Conservation (phyloP, 805 yeast genomes). For the Priceomyces fermenticarens region DNA sequence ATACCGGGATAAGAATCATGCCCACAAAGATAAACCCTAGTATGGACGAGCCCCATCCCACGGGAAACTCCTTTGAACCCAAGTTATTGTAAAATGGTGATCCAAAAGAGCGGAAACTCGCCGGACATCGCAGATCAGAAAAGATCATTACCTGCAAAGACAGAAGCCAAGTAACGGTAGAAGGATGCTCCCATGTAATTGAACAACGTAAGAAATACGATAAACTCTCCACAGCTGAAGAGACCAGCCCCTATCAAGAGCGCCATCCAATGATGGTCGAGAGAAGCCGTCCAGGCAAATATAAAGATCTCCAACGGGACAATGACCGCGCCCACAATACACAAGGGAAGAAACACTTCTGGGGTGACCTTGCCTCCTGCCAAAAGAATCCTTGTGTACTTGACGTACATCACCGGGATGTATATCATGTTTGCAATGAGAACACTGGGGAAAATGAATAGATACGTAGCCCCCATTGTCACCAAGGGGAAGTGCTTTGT, state of each 20-base stretch:
- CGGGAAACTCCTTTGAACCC: constrained; percentile 49
- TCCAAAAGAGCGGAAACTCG: constrained; percentile 57
- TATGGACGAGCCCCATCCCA: constrained; percentile 60
- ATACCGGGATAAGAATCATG: constrained; percentile 47
- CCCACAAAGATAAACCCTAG: constrained; percentile 42
- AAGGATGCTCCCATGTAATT: constrained; percentile 49
- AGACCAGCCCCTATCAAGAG: constrained; percentile 45
- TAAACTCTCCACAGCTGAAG: constrained; percentile 38
- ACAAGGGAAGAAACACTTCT: constrained; percentile 40
- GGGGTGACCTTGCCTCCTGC: constrained; percentile 25
- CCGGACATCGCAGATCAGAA: constrained; percentile 53
- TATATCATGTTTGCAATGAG: constrained; percentile 38
- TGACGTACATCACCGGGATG: constrained; percentile 17
- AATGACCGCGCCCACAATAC: constrained; percentile 38
- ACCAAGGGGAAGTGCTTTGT: constrained; percentile 46
- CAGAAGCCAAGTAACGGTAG: constrained; percentile 51
- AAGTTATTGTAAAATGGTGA: constrained; percentile 53
- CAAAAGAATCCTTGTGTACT: constrained; percentile 12
- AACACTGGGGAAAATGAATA: constrained; percentile 44
- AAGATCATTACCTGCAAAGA: constrained; percentile 55
- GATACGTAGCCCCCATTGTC: constrained; percentile 48
- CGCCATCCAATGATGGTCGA: constrained; percentile 45
- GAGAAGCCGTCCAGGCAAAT: constrained; percentile 49
- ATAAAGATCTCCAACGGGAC: constrained; percentile 40
- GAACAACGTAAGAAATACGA: constrained; percentile 50